Evolutionary conservation across 2,329 filamentous ascomycete genomes (phyloP), one percentile per base, ranked within the genome.

Genomic region (Balansia obtecta): DNA sequence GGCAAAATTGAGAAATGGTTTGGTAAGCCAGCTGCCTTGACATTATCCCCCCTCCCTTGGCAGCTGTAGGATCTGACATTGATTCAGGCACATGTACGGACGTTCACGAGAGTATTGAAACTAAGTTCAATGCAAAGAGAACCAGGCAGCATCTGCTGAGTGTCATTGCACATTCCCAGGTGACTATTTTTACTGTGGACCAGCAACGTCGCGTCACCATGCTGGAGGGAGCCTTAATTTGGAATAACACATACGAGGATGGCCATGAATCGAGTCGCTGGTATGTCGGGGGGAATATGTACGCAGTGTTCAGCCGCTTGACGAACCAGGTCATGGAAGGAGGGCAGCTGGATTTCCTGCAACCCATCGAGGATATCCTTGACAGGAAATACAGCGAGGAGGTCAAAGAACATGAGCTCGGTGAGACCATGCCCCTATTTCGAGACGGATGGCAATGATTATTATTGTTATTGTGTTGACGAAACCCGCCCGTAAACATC

Each of bases 1-100:
- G 84, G 83, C 2, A 69, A 75, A 45, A 87, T 90, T 46, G 73
- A 86, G 52, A 88, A 86, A 60, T 90, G 86, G 86, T 88, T 86
- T 58, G 86, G 85, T 68, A 60, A 55, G 67, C 22, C 16, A 7
- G 46, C 57, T 10, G 30, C 30, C 48, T 20, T 34, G 6, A 37
- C 44, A 16, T 46, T 20, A 12, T 27, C 39, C 41, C 16, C 20
- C 30, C 3, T 16, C 20, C 8, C 2, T 32, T 16, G 12, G 13
- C 27, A 9, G 11, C 32, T 37, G 27, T 15, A 16, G 22, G 30
- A 22, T 34, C 50, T 51, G 38, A 48, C 22, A 33, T 10, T 16
- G n/a, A 10, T 33, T 16, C 18, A 72, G 70, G 73, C 15, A 88
- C 85, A 1, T 88, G 83, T 58, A 89, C 86, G 12, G 86, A 91